Base-by-base conservation (phyloP, 768 basidiomycete genomes). In the Lyophyllum shimeji region DNA sequence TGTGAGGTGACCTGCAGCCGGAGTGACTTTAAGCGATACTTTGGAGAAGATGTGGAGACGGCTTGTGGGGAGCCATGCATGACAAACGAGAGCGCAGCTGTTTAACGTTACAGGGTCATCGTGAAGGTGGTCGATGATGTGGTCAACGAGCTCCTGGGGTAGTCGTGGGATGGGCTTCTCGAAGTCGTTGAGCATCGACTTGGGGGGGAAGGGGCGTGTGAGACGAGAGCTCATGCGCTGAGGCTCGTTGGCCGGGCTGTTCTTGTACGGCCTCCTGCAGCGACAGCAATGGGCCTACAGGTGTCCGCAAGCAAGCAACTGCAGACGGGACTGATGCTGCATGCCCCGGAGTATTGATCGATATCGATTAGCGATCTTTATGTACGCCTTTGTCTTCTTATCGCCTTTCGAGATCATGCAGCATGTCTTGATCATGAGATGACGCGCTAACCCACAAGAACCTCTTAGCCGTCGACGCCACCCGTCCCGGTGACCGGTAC, bases 101-200 rank as follows among this genome's bases (percentile, higher is more conserved):
- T 50, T 60, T 45, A 79, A 63, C 18, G 71, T 58, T 39, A 50
- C 3, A 18, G 57, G 58, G 53, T 76, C 71, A 59, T 74, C 68
- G 63, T 73, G 62, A 33, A 79, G 67, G 57, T 78, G 69, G 68
- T 79, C 79, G 63, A 80, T 68, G 60, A 79, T 74, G 53, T 74
- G 65, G 69, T 79, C 79, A n/a, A 76, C 69, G 42, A 78, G 73
- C 61, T 79, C 78, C 60, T 79, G 78, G 1, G 78, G 78, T 9
- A 79, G 70, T 31, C 54, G 61, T 24, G 62, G 63, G 18, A 63
- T 46, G 46, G 59, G 42, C 20, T 47, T 54, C 20, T 46, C 43
- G 44, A 47, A 25, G 50, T 53, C 53, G 37, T 39, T 23, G 46
- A 57, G 40, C 62, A 59, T 62, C 44, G 58, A 52, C 37, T 60